These are phyloP conservation scores for Yamagishiella unicocca DNA, from an alignment of 139 green algal genomes.

Conservation along the genomic window DNA sequence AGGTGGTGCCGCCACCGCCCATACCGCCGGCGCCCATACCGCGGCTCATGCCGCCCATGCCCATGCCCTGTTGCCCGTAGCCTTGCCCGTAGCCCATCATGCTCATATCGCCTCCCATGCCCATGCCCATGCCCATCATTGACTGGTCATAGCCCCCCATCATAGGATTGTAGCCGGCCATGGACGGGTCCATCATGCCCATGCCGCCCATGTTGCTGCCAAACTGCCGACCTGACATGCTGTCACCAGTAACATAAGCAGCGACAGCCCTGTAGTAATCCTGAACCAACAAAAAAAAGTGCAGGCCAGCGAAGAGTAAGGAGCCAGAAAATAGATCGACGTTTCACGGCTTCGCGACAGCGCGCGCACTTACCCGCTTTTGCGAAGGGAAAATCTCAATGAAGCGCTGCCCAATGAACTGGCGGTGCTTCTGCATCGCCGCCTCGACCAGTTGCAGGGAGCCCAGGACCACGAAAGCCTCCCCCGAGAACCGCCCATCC, in stretches of 20 bases:
- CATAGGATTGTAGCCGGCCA: conserved; percentile 41
- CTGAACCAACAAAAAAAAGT: conserved; percentile 46
- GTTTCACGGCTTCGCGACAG: not conserved
- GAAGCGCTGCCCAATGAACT: conserved; percentile 86
- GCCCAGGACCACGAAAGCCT: conserved; percentile 83
- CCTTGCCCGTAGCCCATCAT: conserved; percentile 43
- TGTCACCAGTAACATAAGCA: conserved; percentile 60
- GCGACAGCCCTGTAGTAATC: conserved; percentile 82
- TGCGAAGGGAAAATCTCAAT: conserved; percentile 86
- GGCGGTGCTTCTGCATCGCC: conserved; percentile 80
- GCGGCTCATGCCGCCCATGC: conserved; percentile 16
- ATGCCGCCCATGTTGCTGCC: conserved; percentile 39
- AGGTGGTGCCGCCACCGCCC: conserved; percentile 55
- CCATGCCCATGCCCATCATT: conserved; percentile 70
- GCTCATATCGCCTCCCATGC: conserved; percentile 50
- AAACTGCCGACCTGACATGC: conserved; percentile 33
- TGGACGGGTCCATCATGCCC: conserved; percentile 46
- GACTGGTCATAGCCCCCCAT: conserved; percentile 75
- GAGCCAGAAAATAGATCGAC: too few relatives aligned
- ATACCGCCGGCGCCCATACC: not conserved
- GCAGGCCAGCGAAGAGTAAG: too few relatives aligned
- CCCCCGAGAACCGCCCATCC: conserved; percentile 78
- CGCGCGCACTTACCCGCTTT: conserved; percentile 70
- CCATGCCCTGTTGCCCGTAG: conserved; percentile 36
- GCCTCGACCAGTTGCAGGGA: conserved; percentile 74